Evolutionary conservation across 2,329 filamentous ascomycete species (phyloP).

Genomic region (Penicillium sp.): DNA sequence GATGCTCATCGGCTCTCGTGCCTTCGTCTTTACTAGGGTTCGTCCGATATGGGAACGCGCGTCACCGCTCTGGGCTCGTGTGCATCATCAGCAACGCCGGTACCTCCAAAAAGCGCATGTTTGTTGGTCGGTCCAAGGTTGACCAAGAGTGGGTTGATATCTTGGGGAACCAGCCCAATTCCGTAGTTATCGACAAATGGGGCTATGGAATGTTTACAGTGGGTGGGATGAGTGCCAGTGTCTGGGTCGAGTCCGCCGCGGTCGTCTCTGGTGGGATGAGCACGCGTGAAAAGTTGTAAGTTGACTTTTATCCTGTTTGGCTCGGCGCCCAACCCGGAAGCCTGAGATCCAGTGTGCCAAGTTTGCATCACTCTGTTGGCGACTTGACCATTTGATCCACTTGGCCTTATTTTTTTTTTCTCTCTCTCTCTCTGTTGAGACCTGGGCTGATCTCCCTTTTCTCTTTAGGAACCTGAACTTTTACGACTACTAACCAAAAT

Average conservation of each 20-base stretch:
- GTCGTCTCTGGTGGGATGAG: neutral
- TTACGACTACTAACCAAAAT: slow-evolving; percentile 6
- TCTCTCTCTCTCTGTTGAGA: too few species aligned
- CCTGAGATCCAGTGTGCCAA: too few species aligned
- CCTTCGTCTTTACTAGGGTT: slow-evolving; percentile 35
- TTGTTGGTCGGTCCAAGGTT: slow-evolving; percentile 52
- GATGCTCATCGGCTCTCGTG: neutral
- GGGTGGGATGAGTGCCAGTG: slow-evolving; percentile 48
- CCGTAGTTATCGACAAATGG: slow-evolving; percentile 53
- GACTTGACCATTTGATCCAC: too few species aligned
- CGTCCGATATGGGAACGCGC: slow-evolving; percentile 46
- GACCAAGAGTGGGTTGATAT: slow-evolving; percentile 61
- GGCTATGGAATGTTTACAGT: slow-evolving; percentile 56
- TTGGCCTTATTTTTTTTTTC: too few species aligned
- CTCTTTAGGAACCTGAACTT: slow-evolving; percentile 9
- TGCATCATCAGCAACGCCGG: slow-evolving; percentile 52
- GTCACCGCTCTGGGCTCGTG: slow-evolving; percentile 48
- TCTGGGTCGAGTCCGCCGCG: slow-evolving; percentile 56
- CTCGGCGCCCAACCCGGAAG: too few species aligned
- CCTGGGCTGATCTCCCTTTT: neutral
- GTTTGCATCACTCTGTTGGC: too few species aligned
- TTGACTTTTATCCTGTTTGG: neutral
- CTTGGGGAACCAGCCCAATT: slow-evolving; percentile 47
- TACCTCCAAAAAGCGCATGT: slow-evolving; percentile 52
- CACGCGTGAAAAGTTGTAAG: slow-evolving; percentile 12